phyloP scores from a whole-genome alignment of 192 early-diverging fungal species.

The Chytriomyces confervae region DNA sequence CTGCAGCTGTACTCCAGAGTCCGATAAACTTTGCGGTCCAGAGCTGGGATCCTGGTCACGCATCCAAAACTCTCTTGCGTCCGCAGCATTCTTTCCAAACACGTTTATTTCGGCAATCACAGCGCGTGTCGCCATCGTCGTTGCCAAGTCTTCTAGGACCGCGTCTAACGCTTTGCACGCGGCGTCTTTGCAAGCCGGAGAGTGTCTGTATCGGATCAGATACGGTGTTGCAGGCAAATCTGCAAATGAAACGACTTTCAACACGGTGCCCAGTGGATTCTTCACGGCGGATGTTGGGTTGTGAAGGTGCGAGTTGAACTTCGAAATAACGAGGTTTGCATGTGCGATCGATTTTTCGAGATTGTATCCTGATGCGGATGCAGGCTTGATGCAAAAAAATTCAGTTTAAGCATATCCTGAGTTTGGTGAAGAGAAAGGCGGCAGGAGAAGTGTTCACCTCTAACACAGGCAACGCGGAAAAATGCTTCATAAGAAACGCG shows the following conservation, averaged over 20 bases:
- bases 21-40: too few relatives aligned
- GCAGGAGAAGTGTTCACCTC: too few relatives aligned
- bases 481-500: background rate
- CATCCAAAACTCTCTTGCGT: too few relatives aligned
- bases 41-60: too few relatives aligned
- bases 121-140: background rate
- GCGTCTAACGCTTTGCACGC: background rate
- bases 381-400: background rate
- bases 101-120: background rate
- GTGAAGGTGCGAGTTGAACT: background rate
- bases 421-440: too few relatives aligned
- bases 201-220: background rate
- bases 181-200: background rate
- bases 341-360: background rate
- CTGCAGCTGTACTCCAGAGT: background rate
- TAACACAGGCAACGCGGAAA: background rate
- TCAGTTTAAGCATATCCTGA: too few relatives aligned
- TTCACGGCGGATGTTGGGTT: background rate
- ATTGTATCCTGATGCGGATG: background rate
- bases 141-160: background rate
- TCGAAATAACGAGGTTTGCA: background rate
- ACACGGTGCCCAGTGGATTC: background rate
- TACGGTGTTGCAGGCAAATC: background rate
- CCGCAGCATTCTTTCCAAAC: too few relatives aligned
- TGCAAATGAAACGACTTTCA: background rate